These are phyloP conservation scores for Trifolium repens DNA, from an alignment of 306 rosid species.

Conservation along the genomic window DNA sequence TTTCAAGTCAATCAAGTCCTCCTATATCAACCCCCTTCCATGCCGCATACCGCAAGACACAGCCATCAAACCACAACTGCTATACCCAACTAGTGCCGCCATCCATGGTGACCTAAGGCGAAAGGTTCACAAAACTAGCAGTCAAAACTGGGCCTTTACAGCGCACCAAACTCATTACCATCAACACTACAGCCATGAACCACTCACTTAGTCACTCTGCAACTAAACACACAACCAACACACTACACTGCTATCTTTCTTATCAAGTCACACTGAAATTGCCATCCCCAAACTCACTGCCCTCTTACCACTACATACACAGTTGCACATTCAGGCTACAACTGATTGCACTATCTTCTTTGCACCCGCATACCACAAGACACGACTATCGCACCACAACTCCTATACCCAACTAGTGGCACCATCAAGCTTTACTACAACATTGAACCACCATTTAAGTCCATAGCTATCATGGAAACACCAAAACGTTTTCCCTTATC, in stretches of 20 bases:
- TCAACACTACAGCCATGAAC: background rate
- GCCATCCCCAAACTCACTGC: background rate
- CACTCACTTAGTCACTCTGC: background rate
- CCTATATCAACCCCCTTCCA: too few species aligned
- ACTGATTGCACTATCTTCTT: background rate
- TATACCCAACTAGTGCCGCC: too few species aligned
- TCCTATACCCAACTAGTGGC: background rate
- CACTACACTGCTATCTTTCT: background rate
- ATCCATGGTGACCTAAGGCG: background rate
- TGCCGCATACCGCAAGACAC: background rate
- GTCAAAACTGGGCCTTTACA: background rate
- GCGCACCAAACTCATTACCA: background rate
- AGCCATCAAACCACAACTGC: too few species aligned
- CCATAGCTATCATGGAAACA: background rate
- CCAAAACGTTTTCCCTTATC: constrained; percentile 9
- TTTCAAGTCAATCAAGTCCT: too few species aligned
- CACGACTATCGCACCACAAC: background rate
- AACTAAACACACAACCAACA: background rate
- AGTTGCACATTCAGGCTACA: background rate
- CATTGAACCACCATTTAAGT: background rate
- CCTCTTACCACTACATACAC: background rate
- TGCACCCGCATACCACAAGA: background rate
- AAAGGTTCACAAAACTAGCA: constrained; percentile 1
- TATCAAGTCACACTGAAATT: background rate
- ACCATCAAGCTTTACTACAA: background rate